Evolutionary conservation across 352 stramenopile genomes (phyloP), one percentile per base, ranked within the genome.

Genomic region (Globisporangium polare): DNA sequence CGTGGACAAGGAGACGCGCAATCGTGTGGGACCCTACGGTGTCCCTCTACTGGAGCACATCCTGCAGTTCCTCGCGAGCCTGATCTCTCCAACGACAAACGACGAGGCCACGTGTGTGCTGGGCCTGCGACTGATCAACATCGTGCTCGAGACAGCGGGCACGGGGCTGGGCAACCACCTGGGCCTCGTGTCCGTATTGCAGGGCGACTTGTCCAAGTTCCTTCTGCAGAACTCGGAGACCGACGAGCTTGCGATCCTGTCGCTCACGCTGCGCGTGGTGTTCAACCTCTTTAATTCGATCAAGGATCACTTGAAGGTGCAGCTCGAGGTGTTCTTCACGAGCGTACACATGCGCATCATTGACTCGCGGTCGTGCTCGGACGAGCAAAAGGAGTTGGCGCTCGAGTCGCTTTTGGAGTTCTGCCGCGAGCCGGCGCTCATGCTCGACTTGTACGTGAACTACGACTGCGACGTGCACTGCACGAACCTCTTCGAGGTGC

Each of bases 251-350:
- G 75, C 77, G 24, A 96, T 99, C 62, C 62, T 92, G 13, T 92
- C 81, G 35, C 72, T 92, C 17, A 98, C 94, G 41, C 79, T 99
- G 39, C 86, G 97, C 35, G 97, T 99, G 12, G 97, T 99, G 60
- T 99, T 99, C 64, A 99, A 99, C 71, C 80, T 99, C 13, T 99
- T 99, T 77, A 98, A 99, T 68, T 98, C 91, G 53, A 99, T 99
- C 74, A 99, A 99, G 67, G 94, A 99, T 68, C 94, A 99, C 63
- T 69, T 99, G 7, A 99, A 99, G 60, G 92, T 99, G 20, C 97
- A 99, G 67, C 84, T 99, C 41, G 97, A 99, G 74, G 95, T 99
- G 0, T 99, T 99, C 67, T 95, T 99, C 65, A 98, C 94, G 18
- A 98, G 84, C 52, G 95, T 99, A 22, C 97, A 99, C 77, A 90